Percentiles rank a stretch among this genome's conserved stretches.
phyloP scores from a whole-genome alignment of 225 moss, liverwort and hornwort genomes.

The Anthoceros angustus region DNA sequence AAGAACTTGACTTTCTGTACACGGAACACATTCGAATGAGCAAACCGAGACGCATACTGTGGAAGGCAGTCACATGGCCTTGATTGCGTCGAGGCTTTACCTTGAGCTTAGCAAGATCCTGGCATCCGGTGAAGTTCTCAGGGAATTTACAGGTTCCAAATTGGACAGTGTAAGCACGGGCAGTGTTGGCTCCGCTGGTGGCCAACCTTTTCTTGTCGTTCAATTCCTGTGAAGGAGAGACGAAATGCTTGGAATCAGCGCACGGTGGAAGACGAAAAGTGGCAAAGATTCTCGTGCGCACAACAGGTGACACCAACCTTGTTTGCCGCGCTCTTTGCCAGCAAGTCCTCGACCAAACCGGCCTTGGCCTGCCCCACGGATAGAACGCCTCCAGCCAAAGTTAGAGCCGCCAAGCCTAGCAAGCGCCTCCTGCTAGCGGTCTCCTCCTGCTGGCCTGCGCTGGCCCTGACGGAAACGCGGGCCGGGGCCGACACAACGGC shows the following conservation, averaged over 20 bases:
- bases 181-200: constrained; percentile 37
- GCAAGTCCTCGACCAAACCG: constrained; percentile 22
- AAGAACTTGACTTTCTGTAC: constrained; percentile 29
- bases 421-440: constrained; percentile 21
- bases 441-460: constrained; percentile 12
- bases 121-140: constrained; percentile 38
- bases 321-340: constrained; percentile 28
- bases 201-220: constrained; percentile 38
- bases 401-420: constrained; percentile 28
- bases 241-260: too few species aligned
- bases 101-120: constrained; percentile 33
- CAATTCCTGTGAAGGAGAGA: constrained; percentile 17
- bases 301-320: constrained; percentile 17
- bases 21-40: neutral
- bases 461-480: constrained; percentile 16
- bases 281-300: too few species aligned
- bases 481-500: constrained; percentile 10
- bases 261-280: neutral
- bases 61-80: neutral
- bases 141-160: constrained; percentile 29
- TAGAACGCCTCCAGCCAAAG: constrained; percentile 23
- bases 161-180: constrained; percentile 31
- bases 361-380: constrained; percentile 29
- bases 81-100: constrained; percentile 5
- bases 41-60: neutral